Conservation (phyloP, 257 asterid species). For the Solanum appendiculatum region DNA sequence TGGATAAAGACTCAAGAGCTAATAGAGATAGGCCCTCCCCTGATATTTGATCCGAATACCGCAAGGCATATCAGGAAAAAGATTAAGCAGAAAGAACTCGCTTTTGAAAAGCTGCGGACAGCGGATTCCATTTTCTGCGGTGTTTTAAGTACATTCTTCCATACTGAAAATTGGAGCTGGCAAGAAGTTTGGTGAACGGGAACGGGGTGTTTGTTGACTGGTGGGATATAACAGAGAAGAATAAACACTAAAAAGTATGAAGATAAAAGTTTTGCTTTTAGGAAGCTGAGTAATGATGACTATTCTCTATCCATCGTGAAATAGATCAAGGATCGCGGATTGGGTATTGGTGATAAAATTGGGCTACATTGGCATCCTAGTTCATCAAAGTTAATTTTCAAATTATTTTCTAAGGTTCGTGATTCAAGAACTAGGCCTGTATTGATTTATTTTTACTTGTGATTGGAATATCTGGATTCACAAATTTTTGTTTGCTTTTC, state of each 20-base stretch:
- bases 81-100: background rate
- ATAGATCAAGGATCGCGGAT: slow-evolving; percentile 3
- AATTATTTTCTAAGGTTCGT: background rate
- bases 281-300: slow-evolving; percentile 14
- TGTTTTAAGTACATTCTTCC: slow-evolving; percentile 14
- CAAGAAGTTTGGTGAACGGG: slow-evolving; percentile 18
- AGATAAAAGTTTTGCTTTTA: background rate
- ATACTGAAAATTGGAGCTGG: slow-evolving; percentile 27
- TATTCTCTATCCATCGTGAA: slow-evolving; percentile 14
- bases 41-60: background rate
- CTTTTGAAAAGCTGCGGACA: background rate
- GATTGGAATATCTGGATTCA: too few species aligned
- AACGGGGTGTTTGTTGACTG: background rate
- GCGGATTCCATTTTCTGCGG: too few species aligned
- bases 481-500: background rate
- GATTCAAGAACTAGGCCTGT: background rate
- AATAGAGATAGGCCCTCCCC: background rate
- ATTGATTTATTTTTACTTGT: too few species aligned
- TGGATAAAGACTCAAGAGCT: background rate
- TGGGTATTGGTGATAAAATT: slow-evolving; percentile 29
- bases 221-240: slow-evolving; percentile 41
- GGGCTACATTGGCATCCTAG: slow-evolving; percentile 36
- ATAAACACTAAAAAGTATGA: slow-evolving; percentile 8
- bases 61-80: background rate
- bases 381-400: background rate